Evolutionary conservation across 345 rosid species (phyloP).

Genomic region (Citropsis articulata): DNA sequence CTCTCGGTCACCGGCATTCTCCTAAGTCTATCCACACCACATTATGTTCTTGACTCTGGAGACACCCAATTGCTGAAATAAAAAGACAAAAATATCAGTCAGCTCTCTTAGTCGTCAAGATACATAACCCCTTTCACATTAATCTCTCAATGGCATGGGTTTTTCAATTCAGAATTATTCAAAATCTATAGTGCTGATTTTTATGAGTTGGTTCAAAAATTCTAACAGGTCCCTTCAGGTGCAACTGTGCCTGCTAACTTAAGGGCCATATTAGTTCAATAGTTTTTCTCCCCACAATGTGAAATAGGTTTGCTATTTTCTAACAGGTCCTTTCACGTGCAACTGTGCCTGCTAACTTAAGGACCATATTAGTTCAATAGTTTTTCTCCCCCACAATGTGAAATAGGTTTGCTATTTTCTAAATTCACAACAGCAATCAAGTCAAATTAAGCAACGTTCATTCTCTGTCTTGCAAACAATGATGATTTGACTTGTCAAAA

Average conservation of each 20-base stretch:
- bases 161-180: too few relatives aligned
- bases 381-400: background rate
- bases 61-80: background rate
- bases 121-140: background rate
- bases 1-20: background rate
- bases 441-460: background rate
- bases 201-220: too few relatives aligned
- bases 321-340: too few relatives aligned
- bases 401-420: background rate
- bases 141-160: background rate
- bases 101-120: background rate
- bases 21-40: background rate
- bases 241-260: too few relatives aligned
- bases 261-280: too few relatives aligned
- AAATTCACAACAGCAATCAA: background rate
- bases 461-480: background rate
- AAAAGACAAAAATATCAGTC: background rate
- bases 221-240: too few relatives aligned
- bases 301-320: background rate
- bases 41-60: background rate
- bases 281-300: background rate
- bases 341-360: too few relatives aligned
- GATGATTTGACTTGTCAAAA: background rate
- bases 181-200: too few relatives aligned
- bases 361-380: too few relatives aligned